Evolutionary conservation across 1,284 basidiomycete species (phyloP).

Genomic region (Veloboletus limbatus): DNA sequence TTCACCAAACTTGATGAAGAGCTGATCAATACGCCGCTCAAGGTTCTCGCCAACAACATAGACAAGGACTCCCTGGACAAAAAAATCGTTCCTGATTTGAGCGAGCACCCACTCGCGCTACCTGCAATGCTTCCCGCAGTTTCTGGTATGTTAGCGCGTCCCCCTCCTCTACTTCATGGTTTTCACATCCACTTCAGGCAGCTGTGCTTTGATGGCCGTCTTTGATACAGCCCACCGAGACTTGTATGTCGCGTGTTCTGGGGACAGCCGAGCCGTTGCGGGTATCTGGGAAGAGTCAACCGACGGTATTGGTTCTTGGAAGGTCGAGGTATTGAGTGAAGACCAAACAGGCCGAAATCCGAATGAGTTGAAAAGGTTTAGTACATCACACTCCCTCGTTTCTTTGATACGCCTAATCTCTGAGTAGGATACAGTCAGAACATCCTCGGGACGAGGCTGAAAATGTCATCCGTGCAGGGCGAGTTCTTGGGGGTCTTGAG

Average conservation of each 20-base stretch:
- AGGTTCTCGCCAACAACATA: constrained; percentile 61
- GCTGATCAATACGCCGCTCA: constrained; percentile 75
- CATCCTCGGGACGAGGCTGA: constrained; percentile 83
- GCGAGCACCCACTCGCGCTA: constrained; percentile 64
- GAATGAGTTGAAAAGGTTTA: constrained; percentile 71
- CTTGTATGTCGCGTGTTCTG: constrained; percentile 88
- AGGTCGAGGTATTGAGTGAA: constrained; percentile 87
- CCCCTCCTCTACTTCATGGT: not conserved
- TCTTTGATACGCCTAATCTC: constrained; percentile 9
- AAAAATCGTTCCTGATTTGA: constrained; percentile 61
- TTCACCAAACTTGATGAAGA: constrained; percentile 79
- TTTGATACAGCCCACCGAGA: constrained; percentile 81
- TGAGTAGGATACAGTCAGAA: constrained; percentile 76
- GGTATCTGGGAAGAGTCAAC: constrained; percentile 79
- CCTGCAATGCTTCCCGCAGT: constrained; percentile 78
- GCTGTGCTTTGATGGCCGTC: constrained; percentile 83
- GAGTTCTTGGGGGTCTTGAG: constrained; percentile 90
- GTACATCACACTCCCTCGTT: not conserved
- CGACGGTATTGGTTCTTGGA: constrained; percentile 69
- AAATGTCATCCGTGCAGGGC: constrained; percentile 81
- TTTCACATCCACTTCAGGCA: constrained; percentile 49
- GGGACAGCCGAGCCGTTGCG: constrained; percentile 94
- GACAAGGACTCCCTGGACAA: constrained; percentile 49
- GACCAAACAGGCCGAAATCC: constrained; percentile 95
- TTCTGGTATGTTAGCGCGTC: constrained; percentile 44